Evolutionary conservation across 2,329 filamentous ascomycete genomes (phyloP).

Genomic region (Graphilbum fragrans): DNA sequence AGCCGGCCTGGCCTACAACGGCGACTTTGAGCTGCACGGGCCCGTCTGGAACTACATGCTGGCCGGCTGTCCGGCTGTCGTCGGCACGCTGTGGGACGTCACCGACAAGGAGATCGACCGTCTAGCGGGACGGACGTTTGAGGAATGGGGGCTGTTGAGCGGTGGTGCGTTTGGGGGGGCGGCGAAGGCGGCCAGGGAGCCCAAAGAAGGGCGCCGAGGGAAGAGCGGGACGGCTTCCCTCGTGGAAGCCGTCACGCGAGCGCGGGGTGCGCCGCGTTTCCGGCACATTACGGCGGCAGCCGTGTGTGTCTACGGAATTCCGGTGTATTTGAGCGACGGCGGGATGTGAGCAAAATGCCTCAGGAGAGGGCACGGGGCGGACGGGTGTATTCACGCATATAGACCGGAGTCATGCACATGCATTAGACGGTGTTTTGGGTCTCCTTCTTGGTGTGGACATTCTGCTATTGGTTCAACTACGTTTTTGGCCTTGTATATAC

Average conservation of each 20-base stretch:
- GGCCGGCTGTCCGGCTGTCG: constrained; percentile 72
- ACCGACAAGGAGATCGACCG: constrained; percentile 96
- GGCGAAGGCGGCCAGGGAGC: constrained; percentile 12
- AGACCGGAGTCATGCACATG: no score
- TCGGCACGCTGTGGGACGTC: constrained; percentile 95
- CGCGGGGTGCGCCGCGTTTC: constrained; percentile 70
- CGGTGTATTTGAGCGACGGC: constrained; percentile 81
- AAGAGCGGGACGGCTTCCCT: no score
- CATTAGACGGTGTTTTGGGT: no score
- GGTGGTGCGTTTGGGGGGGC: constrained; percentile 25
- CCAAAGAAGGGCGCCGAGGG: constrained; percentile 10
- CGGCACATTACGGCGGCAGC: constrained; percentile 88
- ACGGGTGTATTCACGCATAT: no score
- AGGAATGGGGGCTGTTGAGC: constrained; percentile 70
- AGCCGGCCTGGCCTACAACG: constrained; percentile 65
- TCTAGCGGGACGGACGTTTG: constrained; percentile 67
- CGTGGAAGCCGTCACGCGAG: constrained; percentile 69
- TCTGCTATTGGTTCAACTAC: no score
- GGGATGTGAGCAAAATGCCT: no score
- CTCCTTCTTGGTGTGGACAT: no score
- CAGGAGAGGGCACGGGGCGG: no score
- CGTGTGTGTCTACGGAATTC: constrained; percentile 88
- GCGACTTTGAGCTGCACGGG: constrained; percentile 83
- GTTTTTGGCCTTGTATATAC: no score
- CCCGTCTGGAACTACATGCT: constrained; percentile 87